These are phyloP conservation scores for Durio zibethinus DNA, from an alignment of 345 rosid genomes.

Conservation along the genomic window DNA sequence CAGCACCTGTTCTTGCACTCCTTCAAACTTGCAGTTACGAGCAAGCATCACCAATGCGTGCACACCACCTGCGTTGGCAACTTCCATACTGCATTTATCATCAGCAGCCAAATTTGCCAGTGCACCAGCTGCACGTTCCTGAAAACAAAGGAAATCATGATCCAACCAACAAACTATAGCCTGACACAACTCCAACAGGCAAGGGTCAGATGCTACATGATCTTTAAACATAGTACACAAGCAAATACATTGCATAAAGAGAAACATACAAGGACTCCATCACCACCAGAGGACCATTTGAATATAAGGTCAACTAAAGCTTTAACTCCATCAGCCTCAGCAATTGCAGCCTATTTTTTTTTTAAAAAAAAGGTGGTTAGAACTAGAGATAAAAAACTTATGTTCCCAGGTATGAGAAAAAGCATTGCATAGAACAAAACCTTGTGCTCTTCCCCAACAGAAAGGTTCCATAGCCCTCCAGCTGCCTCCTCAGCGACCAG, in stretches of 20 bases:
- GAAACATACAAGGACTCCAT: slow-evolving; percentile 65
- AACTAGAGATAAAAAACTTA: not conserved
- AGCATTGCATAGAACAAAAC: slow-evolving; percentile 26
- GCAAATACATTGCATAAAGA: not conserved
- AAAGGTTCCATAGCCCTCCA: slow-evolving; percentile 87
- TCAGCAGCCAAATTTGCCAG: slow-evolving; percentile 87
- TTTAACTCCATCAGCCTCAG: slow-evolving; percentile 75
- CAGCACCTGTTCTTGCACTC: slow-evolving; percentile 83
- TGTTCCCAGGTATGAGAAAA: not conserved
- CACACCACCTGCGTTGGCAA: slow-evolving; percentile 70
- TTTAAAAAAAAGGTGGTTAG: not conserved
- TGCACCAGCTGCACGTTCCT: slow-evolving; percentile 93
- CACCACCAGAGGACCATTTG: slow-evolving; percentile 73
- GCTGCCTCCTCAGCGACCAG: slow-evolving; percentile 89
- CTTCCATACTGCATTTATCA: slow-evolving; percentile 80
- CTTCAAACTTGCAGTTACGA: slow-evolving; percentile 73
- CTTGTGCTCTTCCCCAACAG: slow-evolving; percentile 92
- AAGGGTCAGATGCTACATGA: not conserved
- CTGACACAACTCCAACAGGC: not conserved
- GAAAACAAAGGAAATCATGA: slow-evolving; percentile 11
- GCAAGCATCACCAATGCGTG: slow-evolving; percentile 81
- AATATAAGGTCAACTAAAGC: slow-evolving; percentile 76
- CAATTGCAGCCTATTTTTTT: slow-evolving; percentile 57
- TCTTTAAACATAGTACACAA: not conserved
- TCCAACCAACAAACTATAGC: slow-evolving; percentile 8